Conservation (phyloP, 2,329 filamentous ascomycete species). For the Emmonsiellopsis sp. region DNA sequence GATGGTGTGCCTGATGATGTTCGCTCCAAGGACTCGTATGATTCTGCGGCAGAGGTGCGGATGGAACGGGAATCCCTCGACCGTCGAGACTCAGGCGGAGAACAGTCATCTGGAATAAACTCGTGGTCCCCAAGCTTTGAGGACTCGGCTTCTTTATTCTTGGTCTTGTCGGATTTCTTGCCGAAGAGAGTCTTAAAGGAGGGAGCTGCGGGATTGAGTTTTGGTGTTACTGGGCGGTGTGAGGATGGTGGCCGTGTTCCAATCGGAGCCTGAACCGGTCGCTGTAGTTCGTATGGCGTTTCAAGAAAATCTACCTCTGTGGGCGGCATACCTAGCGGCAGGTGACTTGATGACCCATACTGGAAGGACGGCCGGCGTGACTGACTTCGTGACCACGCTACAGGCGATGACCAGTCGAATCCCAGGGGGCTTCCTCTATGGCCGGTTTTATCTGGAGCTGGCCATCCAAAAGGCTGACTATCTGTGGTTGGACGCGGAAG, state of each 20-base stretch:
- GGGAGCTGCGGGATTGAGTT: conserved; percentile 80
- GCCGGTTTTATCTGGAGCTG: conserved; percentile 43
- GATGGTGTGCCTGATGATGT: conserved; percentile 34
- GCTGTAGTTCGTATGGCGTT: conserved; percentile 40
- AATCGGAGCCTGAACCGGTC: conserved; percentile 57
- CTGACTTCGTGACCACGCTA: conserved; percentile 63
- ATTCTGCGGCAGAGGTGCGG: conserved; percentile 37
- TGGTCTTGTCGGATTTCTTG: conserved; percentile 33
- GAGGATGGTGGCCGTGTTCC: conserved; percentile 63
- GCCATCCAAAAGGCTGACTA: conserved; percentile 65
- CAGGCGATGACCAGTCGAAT: conserved; percentile 44
- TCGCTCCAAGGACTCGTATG: conserved; percentile 40
- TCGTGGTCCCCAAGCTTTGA: conserved; percentile 19
- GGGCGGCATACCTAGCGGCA: conserved; percentile 45
- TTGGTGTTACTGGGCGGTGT: conserved; percentile 47
- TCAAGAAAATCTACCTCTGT: conserved; percentile 42
- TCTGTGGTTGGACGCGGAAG: conserved; percentile 72
- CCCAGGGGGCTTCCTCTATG: conserved; percentile 46
- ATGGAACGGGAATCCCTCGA: conserved; percentile 38
- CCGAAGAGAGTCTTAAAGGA: conserved; percentile 72
- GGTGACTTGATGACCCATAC: conserved; percentile 60
- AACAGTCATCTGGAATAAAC: conserved; percentile 28
- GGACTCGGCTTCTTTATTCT: conserved; percentile 19
- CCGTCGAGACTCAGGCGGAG: conserved; percentile 36
- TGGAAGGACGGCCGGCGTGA: conserved; percentile 76